Evolutionary conservation across 1,284 basidiomycete species (phyloP), one percentile per base, ranked within the genome.

Genomic region (Leccinum huronense): DNA sequence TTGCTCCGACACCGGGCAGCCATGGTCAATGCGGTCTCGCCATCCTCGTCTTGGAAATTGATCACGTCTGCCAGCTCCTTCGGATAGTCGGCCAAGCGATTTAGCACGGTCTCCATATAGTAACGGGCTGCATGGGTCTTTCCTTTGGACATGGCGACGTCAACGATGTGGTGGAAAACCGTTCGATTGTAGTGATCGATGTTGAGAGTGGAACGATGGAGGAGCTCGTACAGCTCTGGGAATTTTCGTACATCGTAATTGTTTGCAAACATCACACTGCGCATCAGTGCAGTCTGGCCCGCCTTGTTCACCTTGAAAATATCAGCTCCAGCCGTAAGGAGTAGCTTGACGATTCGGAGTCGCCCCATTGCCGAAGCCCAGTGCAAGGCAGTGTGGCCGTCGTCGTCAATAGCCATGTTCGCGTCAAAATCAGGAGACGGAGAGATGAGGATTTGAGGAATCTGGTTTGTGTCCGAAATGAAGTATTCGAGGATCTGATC

Each of bases 291-390:
- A 10, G 97, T 99, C 77, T 99, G 97, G 31, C 97, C 97, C 30
- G 94, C 88, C 75, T 93, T 93, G 81, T 99, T 99, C 70, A 97
- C 95, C 70, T 94, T 91, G 83, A 98, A 99, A 69, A 98, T 95
- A 76, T 98, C 95, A 11, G 97, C 97, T 33, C 97, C 96, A 2
- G 96, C 93, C 0, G 94, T 92, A 34, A 99, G 84, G 5, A 99
- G 84, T 5, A 99, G 83, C 77, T 98, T 99, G 71, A 99, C 95
- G 67, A 99, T 93, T 53, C 97, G 90, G 64, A 98, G 91, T 59
- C 97, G 91, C 36, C 97, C 97, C 97, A 99, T 99, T 10, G 97
- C 97, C 71, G 95, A 97, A 2, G 97, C 97, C 97, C 97, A 99
- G 75, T 99, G 97, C 19, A 99, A 79, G 23, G 97, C 90, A 0